Evolutionary conservation across 2,329 filamentous ascomycete species (phyloP), one percentile per base, ranked within the genome.

Genomic region (Fusarium sp.): DNA sequence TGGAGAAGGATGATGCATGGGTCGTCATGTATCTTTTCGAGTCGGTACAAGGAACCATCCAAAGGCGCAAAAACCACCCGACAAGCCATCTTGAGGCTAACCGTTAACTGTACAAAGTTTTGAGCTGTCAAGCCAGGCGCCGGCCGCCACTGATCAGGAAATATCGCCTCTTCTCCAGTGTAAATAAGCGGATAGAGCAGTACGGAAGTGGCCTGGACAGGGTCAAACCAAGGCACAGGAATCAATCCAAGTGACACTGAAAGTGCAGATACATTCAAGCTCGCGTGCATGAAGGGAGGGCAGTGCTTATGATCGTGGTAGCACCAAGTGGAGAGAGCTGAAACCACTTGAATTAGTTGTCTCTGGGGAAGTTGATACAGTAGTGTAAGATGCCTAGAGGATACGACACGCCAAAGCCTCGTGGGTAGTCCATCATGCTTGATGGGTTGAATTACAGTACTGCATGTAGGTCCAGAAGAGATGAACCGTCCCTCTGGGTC

Each of bases 401-500:
- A 21, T 63, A 62, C 57, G 47, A 58, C 51, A 63, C 50, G 50
- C 47, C 34, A 41, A 34, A 60, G 37, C 48, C 54, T 60, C 13
- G 42, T 43, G 20, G 55, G 16, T 20, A 20, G 30, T 25, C 21
- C n/a, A 16, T 32, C 41, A 32, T 53, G 30, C 14, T 37, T 11
- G n/a, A 23, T 34, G 28, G 20, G 23, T 34, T 34, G 32, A 34
- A 34, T 18, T 34, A 34, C 34, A 37, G 34, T 37, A 37, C 34
- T 37, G 23, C 30, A n/a, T 8, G 47, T 37, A 51, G 32, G 21
- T 18, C 18, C 25, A n/a, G 7, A 41, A 13, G 12, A 40, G 32
- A 41, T 34, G 63, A 71, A 71, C 63, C 67, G 45, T 50, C 48
- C 54, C 58, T 60, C 34, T 59, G 67, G 59, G 55, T 57, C 48